A percentile compares a stretch with the other conserved stretches of the same genome.
phyloP scores from a whole-genome alignment of 1,284 basidiomycete genomes.

The Cutaneotrichosporon cavernicola region DNA sequence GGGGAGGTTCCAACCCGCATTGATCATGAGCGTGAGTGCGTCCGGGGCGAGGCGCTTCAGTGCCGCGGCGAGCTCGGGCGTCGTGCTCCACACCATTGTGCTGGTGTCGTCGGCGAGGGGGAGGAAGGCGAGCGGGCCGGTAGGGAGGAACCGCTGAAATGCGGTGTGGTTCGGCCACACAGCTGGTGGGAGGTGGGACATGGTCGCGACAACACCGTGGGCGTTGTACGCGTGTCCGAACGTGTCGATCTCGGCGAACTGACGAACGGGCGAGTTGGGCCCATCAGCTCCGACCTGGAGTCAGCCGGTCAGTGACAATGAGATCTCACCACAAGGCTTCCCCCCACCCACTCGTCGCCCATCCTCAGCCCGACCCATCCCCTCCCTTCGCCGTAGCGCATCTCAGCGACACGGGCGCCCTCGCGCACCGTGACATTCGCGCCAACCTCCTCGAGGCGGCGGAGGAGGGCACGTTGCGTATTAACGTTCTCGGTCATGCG shows the following conservation, averaged over 20 bases:
- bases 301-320: background rate
- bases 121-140: slow-evolving; percentile 92
- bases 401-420: slow-evolving; percentile 40
- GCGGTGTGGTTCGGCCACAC: slow-evolving; percentile 70
- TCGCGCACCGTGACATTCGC: slow-evolving; percentile 42
- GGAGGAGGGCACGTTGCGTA: slow-evolving; percentile 75
- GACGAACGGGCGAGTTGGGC: slow-evolving; percentile 86
- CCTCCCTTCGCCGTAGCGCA: slow-evolving; percentile 44
- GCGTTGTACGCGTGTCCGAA: slow-evolving; percentile 91
- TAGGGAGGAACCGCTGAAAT: slow-evolving; percentile 92
- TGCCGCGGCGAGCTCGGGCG: slow-evolving; percentile 70
- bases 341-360: slow-evolving; percentile 48
- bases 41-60: slow-evolving; percentile 67
- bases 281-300: slow-evolving; percentile 83
- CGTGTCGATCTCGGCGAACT: slow-evolving; percentile 79
- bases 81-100: slow-evolving; percentile 94
- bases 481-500: slow-evolving; percentile 86
- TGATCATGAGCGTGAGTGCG: slow-evolving; percentile 74
- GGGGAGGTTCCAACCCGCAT: slow-evolving; percentile 86
- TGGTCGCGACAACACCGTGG: slow-evolving; percentile 86
- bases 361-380: slow-evolving; percentile 48
- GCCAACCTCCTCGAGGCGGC: slow-evolving; percentile 47
- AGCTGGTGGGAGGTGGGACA: slow-evolving; percentile 63
- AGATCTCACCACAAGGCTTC: slow-evolving; percentile 35
- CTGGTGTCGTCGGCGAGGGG: slow-evolving; percentile 72